These are phyloP conservation scores for Aspergillus kassunensis DNA, from an alignment of 495 filamentous ascomycete species.

Conservation along the genomic window DNA sequence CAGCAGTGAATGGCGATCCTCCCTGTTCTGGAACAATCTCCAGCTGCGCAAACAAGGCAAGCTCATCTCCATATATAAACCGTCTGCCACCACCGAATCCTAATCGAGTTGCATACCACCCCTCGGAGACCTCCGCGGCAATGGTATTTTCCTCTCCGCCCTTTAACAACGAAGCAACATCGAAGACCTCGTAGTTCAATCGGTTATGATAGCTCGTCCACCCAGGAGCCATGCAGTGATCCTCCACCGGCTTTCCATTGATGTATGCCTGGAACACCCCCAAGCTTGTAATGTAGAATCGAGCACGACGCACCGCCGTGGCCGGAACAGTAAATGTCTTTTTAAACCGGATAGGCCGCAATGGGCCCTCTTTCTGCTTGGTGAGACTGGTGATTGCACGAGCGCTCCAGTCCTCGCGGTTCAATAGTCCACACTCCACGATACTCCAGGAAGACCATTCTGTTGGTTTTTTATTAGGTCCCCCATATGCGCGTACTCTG, in stretches of 20 bases:
- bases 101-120: slow-evolving; percentile 51
- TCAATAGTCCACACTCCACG: not conserved
- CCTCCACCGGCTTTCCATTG: slow-evolving; percentile 47
- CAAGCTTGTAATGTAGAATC: slow-evolving; percentile 49
- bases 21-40: slow-evolving; percentile 28
- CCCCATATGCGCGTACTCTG: not conserved
- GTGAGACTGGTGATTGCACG: not conserved
- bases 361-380: slow-evolving; percentile 9
- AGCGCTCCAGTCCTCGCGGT: not conserved
- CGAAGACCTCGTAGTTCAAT: slow-evolving; percentile 48
- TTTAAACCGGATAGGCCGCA: slow-evolving; percentile 27
- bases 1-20: slow-evolving; percentile 20
- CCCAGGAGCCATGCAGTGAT: slow-evolving; percentile 44
- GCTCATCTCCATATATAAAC: slow-evolving; percentile 41
- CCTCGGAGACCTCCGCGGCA: slow-evolving; percentile 49
- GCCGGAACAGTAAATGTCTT: slow-evolving; percentile 23
- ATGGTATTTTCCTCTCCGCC: slow-evolving; percentile 40
- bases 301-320: slow-evolving; percentile 17
- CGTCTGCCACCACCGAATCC: slow-evolving; percentile 34
- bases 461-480: not conserved
- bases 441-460: slow-evolving; percentile 5
- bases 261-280: slow-evolving; percentile 49
- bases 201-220: slow-evolving; percentile 53
- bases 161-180: slow-evolving; percentile 39
- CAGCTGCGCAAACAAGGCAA: slow-evolving; percentile 44